phyloP scores from a whole-genome alignment of 2,329 filamentous ascomycete genomes.

The Purpureocillium takamizusanense region DNA sequence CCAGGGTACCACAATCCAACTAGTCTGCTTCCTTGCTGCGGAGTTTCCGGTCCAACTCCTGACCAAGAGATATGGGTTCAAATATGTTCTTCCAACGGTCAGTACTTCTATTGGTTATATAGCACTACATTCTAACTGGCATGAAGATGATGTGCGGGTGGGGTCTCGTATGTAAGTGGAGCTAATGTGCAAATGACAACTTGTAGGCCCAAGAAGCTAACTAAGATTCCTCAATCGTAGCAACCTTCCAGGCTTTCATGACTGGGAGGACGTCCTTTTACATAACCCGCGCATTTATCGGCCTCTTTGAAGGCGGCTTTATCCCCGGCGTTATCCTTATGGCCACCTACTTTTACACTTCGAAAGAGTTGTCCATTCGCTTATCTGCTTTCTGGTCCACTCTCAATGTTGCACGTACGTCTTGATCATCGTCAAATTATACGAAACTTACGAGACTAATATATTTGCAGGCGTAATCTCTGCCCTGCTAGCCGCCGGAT shows the following conservation, averaged over 20 bases:
- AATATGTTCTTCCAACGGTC: slow-evolving; percentile 39
- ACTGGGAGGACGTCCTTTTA: slow-evolving; percentile 37
- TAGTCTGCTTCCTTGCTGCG: slow-evolving; percentile 42
- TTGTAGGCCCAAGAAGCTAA: no score
- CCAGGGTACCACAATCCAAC: slow-evolving; percentile 44
- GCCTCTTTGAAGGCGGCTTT: slow-evolving; percentile 46
- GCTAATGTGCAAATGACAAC: no score
- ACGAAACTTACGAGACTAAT: no score
- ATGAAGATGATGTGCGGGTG: no score
- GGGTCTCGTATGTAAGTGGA: no score
- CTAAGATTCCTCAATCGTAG: no score
- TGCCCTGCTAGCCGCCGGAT: slow-evolving; percentile 35
- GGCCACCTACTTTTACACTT: slow-evolving; percentile 65
- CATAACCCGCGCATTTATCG: slow-evolving; percentile 41
- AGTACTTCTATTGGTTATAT: no score
- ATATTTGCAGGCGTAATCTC: slow-evolving; percentile 31
- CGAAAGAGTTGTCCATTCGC: slow-evolving; percentile 55
- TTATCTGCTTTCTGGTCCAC: slow-evolving; percentile 61
- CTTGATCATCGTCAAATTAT: slow-evolving; percentile 7
- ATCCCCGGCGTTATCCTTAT: slow-evolving; percentile 55
- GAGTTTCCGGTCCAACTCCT: slow-evolving; percentile 52
- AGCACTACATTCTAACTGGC: no score
- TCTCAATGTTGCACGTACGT: slow-evolving; percentile 27
- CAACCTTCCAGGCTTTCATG: slow-evolving; percentile 42
- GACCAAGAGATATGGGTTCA: slow-evolving; percentile 48